Base-by-base conservation (phyloP, 2,329 filamentous ascomycete species). In the Corinectria fuckeliana region DNA sequence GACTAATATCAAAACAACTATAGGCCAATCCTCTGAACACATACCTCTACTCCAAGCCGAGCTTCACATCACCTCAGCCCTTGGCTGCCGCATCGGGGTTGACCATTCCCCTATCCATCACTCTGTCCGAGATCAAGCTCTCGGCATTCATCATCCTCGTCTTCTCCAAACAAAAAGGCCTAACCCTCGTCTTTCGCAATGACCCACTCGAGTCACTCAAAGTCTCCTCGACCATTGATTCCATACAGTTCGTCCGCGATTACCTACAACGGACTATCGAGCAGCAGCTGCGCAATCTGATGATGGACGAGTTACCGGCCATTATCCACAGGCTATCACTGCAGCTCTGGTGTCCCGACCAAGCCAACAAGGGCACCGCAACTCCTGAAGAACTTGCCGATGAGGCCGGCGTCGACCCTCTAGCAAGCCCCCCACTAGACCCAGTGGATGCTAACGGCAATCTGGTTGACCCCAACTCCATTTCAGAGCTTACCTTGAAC, bases 181-280 rank as follows among this genome's bases (percentile, higher is more conserved):
- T 99, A 57, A 99, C 95, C 1, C 84, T 99, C 47, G 95, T 99
- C 42, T 99, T 99, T 76, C 90, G 95, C 70, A 98, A 99, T 84
- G 95, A 99, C 74, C 95, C 95, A 4, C 87, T 99, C 62, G 95
- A 99, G 75, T 97, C 94, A 4, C 88, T 99, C 71, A 98, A 97
- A 80, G 95, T 99, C 66, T 98, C 94, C 1, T 98, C 94, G 67
- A 99, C 95, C 42, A 99, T 99, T 77, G 95, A 99, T 80, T 97
- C 94, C 11, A 99, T 99, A 71, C 94, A 95, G 42, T 99, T 99
- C 73, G 95, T 99, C 63, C 90, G 95, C 68, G 93, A 99, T 76
- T 98, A 98, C 75, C 81, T 99, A 56, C 95, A 99, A 74, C 91
- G 92, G 74, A 96, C 94, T 61, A 99, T 99, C 69, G 95, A 99